phyloP scores from a whole-genome alignment of 2,329 filamentous ascomycete genomes.

The Exutisphaerella laricina region DNA sequence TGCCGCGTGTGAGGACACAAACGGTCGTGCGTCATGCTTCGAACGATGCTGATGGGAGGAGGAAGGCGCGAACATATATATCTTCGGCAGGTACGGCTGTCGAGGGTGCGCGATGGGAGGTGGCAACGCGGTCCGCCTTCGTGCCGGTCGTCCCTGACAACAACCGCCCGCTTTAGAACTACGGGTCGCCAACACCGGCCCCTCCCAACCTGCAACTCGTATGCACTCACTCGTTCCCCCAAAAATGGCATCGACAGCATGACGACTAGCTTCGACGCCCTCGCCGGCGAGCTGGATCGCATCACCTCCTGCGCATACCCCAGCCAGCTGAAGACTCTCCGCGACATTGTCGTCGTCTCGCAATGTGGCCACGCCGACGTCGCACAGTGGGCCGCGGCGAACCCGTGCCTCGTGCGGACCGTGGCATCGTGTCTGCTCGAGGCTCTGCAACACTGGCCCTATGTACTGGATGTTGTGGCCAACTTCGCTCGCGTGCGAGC shows the following conservation, averaged over 20 bases:
- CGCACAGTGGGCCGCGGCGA: slow-evolving; percentile 42
- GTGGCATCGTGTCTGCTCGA: slow-evolving; percentile 45
- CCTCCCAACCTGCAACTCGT: too few relatives aligned
- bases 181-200: too few relatives aligned
- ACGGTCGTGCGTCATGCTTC: too few relatives aligned
- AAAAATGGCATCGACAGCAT: slow-evolving; percentile 1
- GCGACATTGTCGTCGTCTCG: slow-evolving; percentile 6
- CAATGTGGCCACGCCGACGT: slow-evolving; percentile 35
- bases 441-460: slow-evolving; percentile 47
- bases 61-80: too few relatives aligned
- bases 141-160: slow-evolving; percentile 1
- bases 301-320: slow-evolving; percentile 33
- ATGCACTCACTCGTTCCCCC: neutral
- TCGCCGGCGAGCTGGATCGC: slow-evolving; percentile 26
- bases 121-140: neutral
- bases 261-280: slow-evolving; percentile 9
- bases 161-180: neutral
- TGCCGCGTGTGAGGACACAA: too few relatives aligned
- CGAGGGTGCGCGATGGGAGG: neutral
- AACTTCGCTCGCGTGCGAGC: slow-evolving; percentile 32
- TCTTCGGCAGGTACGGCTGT: neutral
- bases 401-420: slow-evolving; percentile 45
- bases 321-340: slow-evolving; percentile 19
- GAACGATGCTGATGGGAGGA: too few relatives aligned
- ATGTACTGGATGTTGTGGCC: slow-evolving; percentile 47